Base-by-base conservation (phyloP, 2,329 filamentous ascomycete species). In the Pseudocercospora fijiensis region DNA sequence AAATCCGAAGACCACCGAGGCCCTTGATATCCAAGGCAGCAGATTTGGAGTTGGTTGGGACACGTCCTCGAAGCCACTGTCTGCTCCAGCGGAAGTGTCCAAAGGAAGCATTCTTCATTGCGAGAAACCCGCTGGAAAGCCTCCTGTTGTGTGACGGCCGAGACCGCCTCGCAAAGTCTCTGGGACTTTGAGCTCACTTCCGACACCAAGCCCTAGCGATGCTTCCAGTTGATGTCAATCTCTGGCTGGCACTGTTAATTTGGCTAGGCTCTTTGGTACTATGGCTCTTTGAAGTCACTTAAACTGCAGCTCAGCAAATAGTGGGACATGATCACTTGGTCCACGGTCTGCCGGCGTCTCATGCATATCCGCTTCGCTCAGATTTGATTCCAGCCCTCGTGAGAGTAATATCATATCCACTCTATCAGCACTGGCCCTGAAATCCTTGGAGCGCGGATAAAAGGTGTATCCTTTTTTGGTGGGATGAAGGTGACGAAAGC, bases 251-350 rank as follows among this genome's bases (percentile, higher is more conserved):
- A 41, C 16, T 41, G 37, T 18, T 41, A n/a, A 18, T 41, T 6
- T 41, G 37, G 37, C 37, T n/a, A 2, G 28, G 11, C 24, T 28
- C 22, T 28, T 18, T 28, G 16, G 16, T 24, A 9, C n/a, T 16
- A 9, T 33, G 8, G n/a, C 18, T 56, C 18, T 10, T 8, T 6
- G 6, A 47, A n/a, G 33, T 16, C n/a, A 27, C 41, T 45, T 18
- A 20, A 63, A 56, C 10, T 43, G 9, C 47, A 64, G 24, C 45
- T 58, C 58, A 58, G 51, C 78, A 76, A 77, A 83, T 5, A 86
- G 69, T 0, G 83, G 83, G 16, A 83, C 81, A 75, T 85, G 83
- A 73, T 85, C 83, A 70, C 83, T 85, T 1, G 79, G 76, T 0
- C 82, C 82, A 43, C 83, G 75, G 64, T 84, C 83, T 64, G 65